Conservation (phyloP, 768 basidiomycete genomes). For the Mycena sanguinolenta region DNA sequence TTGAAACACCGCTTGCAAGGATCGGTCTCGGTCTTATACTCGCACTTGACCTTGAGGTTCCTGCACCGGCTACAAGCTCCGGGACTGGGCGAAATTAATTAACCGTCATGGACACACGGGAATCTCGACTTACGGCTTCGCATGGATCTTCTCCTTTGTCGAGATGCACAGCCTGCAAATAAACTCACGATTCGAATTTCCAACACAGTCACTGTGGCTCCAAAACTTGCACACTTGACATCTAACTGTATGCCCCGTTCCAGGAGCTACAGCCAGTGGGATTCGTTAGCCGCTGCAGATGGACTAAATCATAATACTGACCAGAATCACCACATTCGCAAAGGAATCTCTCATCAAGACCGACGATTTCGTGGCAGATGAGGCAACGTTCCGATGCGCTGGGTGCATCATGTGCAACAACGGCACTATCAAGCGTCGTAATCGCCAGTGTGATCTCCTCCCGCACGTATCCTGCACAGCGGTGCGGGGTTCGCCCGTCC, state of each 20-base stretch:
- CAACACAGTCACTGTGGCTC: neutral
- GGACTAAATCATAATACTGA: neutral
- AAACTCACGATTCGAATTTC: neutral
- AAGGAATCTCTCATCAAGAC: neutral
- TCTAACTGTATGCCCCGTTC: neutral
- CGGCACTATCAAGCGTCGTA: neutral
- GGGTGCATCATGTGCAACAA: neutral
- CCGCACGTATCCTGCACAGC: no score
- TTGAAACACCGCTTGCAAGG: conserved; percentile 82
- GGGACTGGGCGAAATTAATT: conserved; percentile 44
- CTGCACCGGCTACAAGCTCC: conserved; percentile 85
- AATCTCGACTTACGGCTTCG: conserved; percentile 55
- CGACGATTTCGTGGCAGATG: neutral
- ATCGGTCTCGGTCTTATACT: conserved; percentile 79
- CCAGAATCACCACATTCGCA: neutral
- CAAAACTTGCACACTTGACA: neutral
- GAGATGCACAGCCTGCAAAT: neutral
- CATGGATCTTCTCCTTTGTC: conserved; percentile 50
- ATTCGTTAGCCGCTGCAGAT: neutral
- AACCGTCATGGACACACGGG: neutral
- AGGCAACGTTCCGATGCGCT: neutral
- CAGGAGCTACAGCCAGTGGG: neutral
- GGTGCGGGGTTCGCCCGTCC: no score
- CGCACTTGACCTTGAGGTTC: conserved; percentile 77
- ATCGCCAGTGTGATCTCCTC: neutral